phyloP scores from a whole-genome alignment of 2,329 filamentous ascomycete genomes.

The Fusarium equiseti region DNA sequence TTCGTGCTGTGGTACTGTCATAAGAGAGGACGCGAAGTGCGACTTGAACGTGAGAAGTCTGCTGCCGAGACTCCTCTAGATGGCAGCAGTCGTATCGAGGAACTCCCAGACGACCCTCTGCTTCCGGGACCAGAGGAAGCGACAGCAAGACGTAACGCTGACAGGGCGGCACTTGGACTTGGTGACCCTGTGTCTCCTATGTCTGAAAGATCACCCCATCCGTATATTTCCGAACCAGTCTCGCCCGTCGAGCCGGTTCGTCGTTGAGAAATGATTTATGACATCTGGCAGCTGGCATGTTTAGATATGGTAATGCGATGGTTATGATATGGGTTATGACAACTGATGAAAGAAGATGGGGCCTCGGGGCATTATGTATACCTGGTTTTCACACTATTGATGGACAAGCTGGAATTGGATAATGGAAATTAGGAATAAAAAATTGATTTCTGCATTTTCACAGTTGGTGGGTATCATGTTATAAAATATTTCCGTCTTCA shows the following conservation, averaged over 20 bases:
- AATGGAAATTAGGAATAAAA: neutral
- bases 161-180: slow-evolving; percentile 9
- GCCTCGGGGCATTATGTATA: slow-evolving; percentile 24
- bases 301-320: slow-evolving; percentile 25
- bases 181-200: slow-evolving; percentile 38
- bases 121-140: slow-evolving; percentile 53
- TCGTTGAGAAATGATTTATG: slow-evolving; percentile 16
- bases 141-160: slow-evolving; percentile 8
- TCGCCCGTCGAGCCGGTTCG: slow-evolving; percentile 19
- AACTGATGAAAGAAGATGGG: slow-evolving; percentile 14
- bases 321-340: slow-evolving; percentile 31
- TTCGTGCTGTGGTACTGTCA: slow-evolving; percentile 99
- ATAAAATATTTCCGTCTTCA: neutral
- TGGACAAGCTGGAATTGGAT: slow-evolving; percentile 20
- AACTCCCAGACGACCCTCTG: slow-evolving; percentile 62
- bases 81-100: slow-evolving; percentile 59
- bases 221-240: slow-evolving; percentile 17
- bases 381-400: slow-evolving; percentile 19
- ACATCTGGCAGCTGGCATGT: neutral
- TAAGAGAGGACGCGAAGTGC: slow-evolving; percentile 89
- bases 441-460: slow-evolving; percentile 36
- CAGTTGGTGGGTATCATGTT: slow-evolving; percentile 51
- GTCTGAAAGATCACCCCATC: slow-evolving; percentile 25
- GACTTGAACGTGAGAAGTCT: slow-evolving; percentile 72
- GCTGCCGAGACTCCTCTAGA: slow-evolving; percentile 53